phyloP scores from a whole-genome alignment of 2,329 filamentous ascomycete genomes.

The Dactylella cylindrospora region DNA sequence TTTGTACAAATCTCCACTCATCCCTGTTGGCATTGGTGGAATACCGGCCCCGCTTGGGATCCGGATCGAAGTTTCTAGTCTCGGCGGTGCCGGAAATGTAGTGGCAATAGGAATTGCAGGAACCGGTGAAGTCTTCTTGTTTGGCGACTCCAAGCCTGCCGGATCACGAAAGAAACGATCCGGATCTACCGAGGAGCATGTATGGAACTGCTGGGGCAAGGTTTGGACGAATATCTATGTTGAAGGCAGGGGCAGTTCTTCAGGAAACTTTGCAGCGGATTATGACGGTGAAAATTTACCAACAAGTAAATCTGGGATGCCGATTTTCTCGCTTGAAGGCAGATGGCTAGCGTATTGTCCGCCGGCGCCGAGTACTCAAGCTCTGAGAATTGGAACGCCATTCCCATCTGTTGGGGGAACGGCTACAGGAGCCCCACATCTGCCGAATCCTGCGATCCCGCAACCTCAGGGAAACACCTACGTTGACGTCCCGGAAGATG shows the following conservation, averaged over 20 bases:
- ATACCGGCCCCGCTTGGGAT: conserved; percentile 46
- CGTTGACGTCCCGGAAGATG: conserved; percentile 70
- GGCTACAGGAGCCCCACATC: conserved; percentile 62
- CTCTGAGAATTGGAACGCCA: conserved; percentile 61
- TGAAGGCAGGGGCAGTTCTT: conserved; percentile 56
- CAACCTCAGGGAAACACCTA: conserved; percentile 67
- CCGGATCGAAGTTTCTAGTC: conserved; percentile 47
- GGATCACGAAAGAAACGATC: conserved; percentile 36
- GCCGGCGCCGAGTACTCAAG: conserved; percentile 52
- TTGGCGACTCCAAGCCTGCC: conserved; percentile 39
- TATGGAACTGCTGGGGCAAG: conserved; percentile 75
- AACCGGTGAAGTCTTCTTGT: conserved; percentile 49
- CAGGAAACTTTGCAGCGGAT: conserved; percentile 48
- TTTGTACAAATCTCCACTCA: conserved; percentile 48
- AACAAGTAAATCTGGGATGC: conserved; percentile 57
- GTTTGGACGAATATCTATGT: conserved; percentile 85
- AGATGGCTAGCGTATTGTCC: conserved; percentile 79
- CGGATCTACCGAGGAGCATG: conserved; percentile 34
- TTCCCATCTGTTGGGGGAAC: conserved; percentile 69
- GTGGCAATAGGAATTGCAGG: conserved; percentile 48
- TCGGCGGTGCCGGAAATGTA: conserved; percentile 43
- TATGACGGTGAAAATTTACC: conserved; percentile 50
- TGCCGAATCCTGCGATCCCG: conserved; percentile 64
- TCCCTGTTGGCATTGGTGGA: conserved; percentile 45
- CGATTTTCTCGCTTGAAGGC: conserved; percentile 69